phyloP scores from a whole-genome alignment of 176 grass and related monocot genomes.

The Zoysia pacifica region DNA sequence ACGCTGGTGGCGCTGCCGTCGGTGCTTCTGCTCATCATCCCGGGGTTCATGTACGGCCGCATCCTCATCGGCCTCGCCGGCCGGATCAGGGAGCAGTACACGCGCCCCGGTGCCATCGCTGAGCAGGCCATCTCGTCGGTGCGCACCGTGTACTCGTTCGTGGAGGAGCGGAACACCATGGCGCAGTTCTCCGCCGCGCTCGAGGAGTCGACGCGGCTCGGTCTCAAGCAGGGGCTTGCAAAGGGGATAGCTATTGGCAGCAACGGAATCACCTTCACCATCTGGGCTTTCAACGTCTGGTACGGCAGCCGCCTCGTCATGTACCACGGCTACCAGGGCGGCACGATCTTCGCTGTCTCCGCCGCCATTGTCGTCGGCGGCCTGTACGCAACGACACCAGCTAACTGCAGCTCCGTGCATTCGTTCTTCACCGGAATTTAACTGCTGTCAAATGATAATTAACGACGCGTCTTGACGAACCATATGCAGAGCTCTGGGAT shows the following conservation, averaged over 20 bases:
- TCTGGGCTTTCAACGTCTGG: constrained; percentile 81
- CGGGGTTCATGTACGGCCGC: constrained; percentile 73
- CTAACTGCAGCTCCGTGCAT: too few species aligned
- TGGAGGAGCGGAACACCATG: constrained; percentile 66
- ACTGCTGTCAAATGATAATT: too few species aligned
- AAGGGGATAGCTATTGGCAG: constrained; percentile 1
- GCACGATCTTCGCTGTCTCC: constrained; percentile 78
- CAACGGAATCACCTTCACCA: constrained; percentile 4
- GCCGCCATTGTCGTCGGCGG: constrained; percentile 57
- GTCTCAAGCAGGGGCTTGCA: constrained; percentile 77
- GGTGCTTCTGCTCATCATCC: constrained; percentile 72
- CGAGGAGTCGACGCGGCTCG: constrained; percentile 64
- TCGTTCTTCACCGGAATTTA: too few species aligned
- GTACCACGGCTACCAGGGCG: constrained; percentile 77
- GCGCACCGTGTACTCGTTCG: constrained; percentile 88
- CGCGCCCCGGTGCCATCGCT: constrained; percentile 60
- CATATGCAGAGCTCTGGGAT: constrained; percentile 58
- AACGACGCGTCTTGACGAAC: too few species aligned
- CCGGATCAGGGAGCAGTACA: constrained; percentile 72
- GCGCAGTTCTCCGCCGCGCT: constrained; percentile 62
- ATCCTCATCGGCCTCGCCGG: constrained; percentile 77
- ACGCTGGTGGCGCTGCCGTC: constrained; percentile 74
- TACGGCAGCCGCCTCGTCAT: constrained; percentile 92
- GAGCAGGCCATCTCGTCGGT: constrained; percentile 82
- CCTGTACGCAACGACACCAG: too few species aligned